phyloP scores from a whole-genome alignment of 768 basidiomycete genomes.

The Sporobolomyces pararoseus region DNA sequence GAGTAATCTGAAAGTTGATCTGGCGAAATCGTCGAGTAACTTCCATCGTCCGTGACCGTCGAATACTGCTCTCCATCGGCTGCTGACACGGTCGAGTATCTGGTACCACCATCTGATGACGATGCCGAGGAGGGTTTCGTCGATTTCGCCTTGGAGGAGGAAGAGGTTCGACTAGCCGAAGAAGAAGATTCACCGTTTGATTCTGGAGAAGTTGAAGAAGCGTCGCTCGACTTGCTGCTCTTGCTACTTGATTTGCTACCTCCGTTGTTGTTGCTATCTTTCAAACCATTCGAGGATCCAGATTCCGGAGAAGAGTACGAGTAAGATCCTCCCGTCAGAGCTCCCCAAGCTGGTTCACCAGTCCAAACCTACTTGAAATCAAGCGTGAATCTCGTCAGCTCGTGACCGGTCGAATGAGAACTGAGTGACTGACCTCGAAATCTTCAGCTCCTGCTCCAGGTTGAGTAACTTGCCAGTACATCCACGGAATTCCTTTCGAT shows the following conservation, averaged over 20 bases:
- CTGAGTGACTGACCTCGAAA: conserved; percentile 36
- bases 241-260: too few species aligned
- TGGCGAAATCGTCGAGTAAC: neutral
- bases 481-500: conserved; percentile 37
- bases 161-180: too few species aligned
- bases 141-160: neutral
- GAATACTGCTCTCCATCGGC: too few species aligned
- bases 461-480: conserved; percentile 45
- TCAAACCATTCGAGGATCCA: neutral
- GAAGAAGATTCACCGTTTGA: too few species aligned
- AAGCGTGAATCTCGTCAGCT: too few species aligned
- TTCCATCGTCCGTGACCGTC: neutral
- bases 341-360: conserved; percentile 35
- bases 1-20: too few species aligned
- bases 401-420: too few species aligned
- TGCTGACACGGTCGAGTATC: too few species aligned
- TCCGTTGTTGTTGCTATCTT: neutral
- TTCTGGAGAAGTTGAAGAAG: neutral
- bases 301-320: neutral
- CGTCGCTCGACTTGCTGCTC: too few species aligned
- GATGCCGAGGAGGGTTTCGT: too few species aligned
- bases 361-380: conserved; percentile 38
- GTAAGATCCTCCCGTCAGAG: conserved; percentile 17
- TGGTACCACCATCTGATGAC: too few species aligned
- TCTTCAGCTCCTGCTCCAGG: conserved; percentile 41